Percentiles rank a stretch among this genome's conserved stretches.
These are phyloP conservation scores for Saccharomycopsis guyanensis DNA, from an alignment of 805 yeast genomes.

Conservation along the genomic window DNA sequence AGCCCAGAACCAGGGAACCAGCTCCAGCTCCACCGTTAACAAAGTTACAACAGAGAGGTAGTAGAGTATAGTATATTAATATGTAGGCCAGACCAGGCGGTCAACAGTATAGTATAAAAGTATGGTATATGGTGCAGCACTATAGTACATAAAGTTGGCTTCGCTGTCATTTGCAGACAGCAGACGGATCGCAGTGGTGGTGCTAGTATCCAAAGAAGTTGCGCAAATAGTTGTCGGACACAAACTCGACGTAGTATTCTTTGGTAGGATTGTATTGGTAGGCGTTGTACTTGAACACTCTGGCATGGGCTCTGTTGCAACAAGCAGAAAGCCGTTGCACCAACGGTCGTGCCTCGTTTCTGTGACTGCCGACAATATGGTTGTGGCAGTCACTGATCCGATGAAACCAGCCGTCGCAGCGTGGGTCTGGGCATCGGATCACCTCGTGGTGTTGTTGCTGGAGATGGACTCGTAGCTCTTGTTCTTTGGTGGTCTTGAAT, in stretches of 20 bases:
- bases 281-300: conserved; percentile 19
- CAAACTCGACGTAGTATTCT: conserved; percentile 15
- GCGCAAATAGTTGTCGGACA: conserved; percentile 11
- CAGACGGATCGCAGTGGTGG: too few relatives aligned
- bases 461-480: conserved; percentile 7
- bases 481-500: conserved; percentile 14
- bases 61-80: too few relatives aligned
- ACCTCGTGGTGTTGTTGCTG: conserved; percentile 14
- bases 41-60: too few relatives aligned
- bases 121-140: too few relatives aligned
- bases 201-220: conserved; percentile 18
- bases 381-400: conserved; percentile 6
- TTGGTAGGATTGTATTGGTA: conserved; percentile 17
- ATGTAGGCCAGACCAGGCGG: too few relatives aligned
- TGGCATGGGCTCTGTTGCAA: conserved; percentile 10
- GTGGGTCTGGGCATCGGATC: conserved; percentile 8
- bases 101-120: too few relatives aligned
- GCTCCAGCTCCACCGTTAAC: too few relatives aligned
- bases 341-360: background rate
- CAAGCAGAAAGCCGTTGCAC: background rate
- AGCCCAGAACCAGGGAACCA: too few relatives aligned
- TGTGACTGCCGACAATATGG: conserved; percentile 6
- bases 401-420: conserved; percentile 9
- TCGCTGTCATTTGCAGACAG: too few relatives aligned
- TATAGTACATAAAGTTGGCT: too few relatives aligned